Percentiles rank a stretch among this genome's conserved stretches.
Evolutionary conservation across 768 basidiomycete genomes (phyloP).

Genomic region (Glaciozyma martinii): DNA sequence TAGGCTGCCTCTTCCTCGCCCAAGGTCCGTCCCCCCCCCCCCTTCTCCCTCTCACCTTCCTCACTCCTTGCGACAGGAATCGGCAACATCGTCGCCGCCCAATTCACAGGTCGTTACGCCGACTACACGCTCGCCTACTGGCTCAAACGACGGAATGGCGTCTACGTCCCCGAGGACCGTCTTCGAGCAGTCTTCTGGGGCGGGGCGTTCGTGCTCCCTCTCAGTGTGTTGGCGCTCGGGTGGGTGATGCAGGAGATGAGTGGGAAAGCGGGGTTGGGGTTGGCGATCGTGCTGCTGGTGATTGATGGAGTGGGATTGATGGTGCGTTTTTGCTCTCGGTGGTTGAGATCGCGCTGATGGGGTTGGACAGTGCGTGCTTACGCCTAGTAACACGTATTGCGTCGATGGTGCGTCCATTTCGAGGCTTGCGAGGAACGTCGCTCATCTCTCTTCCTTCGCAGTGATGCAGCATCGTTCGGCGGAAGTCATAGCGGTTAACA

Average conservation of each 20-base stretch:
- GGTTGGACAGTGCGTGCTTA: neutral
- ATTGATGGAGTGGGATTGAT: constrained; percentile 12
- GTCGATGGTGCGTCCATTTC: neutral
- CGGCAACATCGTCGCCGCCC: constrained; percentile 39
- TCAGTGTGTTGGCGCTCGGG: constrained; percentile 34
- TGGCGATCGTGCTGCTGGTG: constrained; percentile 3
- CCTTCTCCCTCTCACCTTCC: neutral
- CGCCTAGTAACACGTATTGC: constrained; percentile 8
- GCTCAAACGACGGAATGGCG: constrained; percentile 35
- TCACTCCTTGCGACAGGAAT: neutral
- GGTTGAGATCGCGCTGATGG: neutral
- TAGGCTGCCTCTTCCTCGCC: constrained; percentile 39
- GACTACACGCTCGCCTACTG: constrained; percentile 36
- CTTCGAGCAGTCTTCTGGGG: constrained; percentile 37
- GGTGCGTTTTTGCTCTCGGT: constrained; percentile 1
- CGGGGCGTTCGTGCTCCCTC: constrained; percentile 35
- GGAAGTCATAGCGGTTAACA: constrained; percentile 40
- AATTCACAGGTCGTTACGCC: constrained; percentile 37
- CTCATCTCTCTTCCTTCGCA: neutral
- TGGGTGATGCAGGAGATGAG: constrained; percentile 33
- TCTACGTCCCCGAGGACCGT: constrained; percentile 40
- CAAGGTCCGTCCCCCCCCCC: constrained; percentile 28
- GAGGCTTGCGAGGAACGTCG: neutral
- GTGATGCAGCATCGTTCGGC: constrained; percentile 1
- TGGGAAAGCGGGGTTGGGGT: constrained; percentile 8